Evolutionary conservation across 768 basidiomycete species (phyloP).

Genomic region (Phylloporus sp.): DNA sequence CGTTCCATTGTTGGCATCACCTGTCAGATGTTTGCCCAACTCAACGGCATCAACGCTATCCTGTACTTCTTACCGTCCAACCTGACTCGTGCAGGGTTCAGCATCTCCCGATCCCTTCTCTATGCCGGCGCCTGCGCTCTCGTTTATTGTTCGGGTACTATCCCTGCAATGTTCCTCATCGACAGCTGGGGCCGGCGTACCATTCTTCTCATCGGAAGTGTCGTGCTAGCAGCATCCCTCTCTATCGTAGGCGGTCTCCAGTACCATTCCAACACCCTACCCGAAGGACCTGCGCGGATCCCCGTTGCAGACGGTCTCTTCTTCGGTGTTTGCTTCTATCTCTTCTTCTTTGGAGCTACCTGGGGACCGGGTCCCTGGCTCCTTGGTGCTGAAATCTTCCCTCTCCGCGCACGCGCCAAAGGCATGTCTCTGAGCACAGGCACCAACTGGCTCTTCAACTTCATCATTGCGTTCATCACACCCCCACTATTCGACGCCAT

Average conservation of each 20-base stretch:
- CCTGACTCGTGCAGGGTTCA: conserved; percentile 47
- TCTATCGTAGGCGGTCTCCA: conserved; percentile 51
- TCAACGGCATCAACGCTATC: conserved; percentile 54
- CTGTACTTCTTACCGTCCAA: conserved; percentile 55
- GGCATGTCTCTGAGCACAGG: conserved; percentile 36
- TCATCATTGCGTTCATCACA: conserved; percentile 43
- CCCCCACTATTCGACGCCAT: conserved; percentile 56
- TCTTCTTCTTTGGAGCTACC: conserved; percentile 54
- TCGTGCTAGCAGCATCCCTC: conserved; percentile 40
- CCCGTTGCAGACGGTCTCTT: conserved; percentile 36
- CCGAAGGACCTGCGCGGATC: conserved; percentile 27
- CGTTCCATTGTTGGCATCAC: conserved; percentile 49
- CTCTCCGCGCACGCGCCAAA: conserved; percentile 35
- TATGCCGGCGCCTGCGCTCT: conserved; percentile 45
- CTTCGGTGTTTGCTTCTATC: conserved; percentile 48
- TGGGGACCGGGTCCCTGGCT: conserved; percentile 55
- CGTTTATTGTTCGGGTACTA: conserved; percentile 45
- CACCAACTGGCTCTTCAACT: conserved; percentile 33
- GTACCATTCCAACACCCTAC: conserved; percentile 37
- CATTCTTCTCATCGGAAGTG: conserved; percentile 46
- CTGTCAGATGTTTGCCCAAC: conserved; percentile 51
- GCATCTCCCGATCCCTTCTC: conserved; percentile 38
- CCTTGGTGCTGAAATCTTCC: conserved; percentile 49
- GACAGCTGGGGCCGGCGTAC: conserved; percentile 48
- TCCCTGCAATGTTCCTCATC: conserved; percentile 50